Base-by-base conservation (phyloP, 352 stramenopile species). In the Phytophthora brassicae region DNA sequence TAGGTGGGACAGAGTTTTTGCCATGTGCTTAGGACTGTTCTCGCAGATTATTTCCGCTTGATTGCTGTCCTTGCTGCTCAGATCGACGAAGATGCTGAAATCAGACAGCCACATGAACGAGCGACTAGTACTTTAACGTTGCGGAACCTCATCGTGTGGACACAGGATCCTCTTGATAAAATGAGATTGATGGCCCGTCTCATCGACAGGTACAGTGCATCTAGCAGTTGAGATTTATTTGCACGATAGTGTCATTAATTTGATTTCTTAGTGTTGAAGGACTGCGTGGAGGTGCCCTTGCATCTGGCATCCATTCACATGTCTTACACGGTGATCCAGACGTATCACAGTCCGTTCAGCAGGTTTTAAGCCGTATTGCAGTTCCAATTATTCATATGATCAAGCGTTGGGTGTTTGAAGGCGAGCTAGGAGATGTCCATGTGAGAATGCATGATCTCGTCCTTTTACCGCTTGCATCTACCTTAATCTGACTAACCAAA, bases 1-100 rank as follows among this genome's bases (percentile, higher is more conserved):
- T 58, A 93, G 79, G 85, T 96, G 13, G 82, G 79, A 0, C 89
- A 96, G 64, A 95, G 87, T 56, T 97, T 98, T 61, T 94, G 85
- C 13, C 86, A 96, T 57, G 81, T 92, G 14, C 73, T 98, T 9
- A 92, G 97, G 55, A 81, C 90, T 14, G 89, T 98, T 54, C 62
- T 98, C n/a, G 89, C 78, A 1, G 88, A 96, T 52, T 98, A 97
- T 70, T 97, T 95, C 50, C 88, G 93, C 7, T 68, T 98, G n/a
- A 92, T 98, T 29, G 92, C 93, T 14, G 89, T 97, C 3, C 60
- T 98, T 28, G 84, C 92, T 19, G 74, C 90, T 9, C 93, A 98
- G 79, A 84, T 97, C 16, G 84, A 95, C 41, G 80, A 91, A 19
- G 84, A 94, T 43, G 84, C 79, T 2, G 84, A 85, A 70, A 79